Conservation (phyloP, 148 eudicot species). For the Vaccinium darrowii region DNA sequence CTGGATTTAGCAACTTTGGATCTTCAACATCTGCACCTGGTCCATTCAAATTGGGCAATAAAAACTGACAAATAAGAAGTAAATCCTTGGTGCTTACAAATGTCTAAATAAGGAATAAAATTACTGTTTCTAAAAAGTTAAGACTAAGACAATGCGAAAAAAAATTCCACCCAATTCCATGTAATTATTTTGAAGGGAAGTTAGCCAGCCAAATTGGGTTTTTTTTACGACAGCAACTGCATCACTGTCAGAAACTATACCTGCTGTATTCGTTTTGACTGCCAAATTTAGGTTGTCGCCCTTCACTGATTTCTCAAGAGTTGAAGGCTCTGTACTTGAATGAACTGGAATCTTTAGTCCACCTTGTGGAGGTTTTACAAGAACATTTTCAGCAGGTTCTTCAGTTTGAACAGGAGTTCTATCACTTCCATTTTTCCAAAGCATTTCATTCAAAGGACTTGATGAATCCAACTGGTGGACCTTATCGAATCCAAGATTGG, state of each 20-base stretch:
- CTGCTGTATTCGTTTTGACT: background rate
- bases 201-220: background rate
- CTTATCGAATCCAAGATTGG: background rate
- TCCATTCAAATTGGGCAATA: background rate
- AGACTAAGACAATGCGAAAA: background rate
- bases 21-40: constrained; percentile 18
- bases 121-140: background rate
- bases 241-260: background rate
- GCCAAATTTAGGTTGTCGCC: constrained; percentile 3
- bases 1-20: constrained; percentile 5
- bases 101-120: background rate
- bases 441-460: background rate
- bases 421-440: background rate
- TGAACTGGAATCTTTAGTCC: constrained; percentile 26
- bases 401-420: constrained; percentile 11
- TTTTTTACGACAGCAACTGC: background rate
- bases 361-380: constrained; percentile 17
- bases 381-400: constrained; percentile 22
- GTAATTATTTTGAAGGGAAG: background rate
- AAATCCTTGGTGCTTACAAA: background rate
- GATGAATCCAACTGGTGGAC: constrained; percentile 7
- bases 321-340: constrained; percentile 11
- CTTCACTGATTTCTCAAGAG: constrained; percentile 6
- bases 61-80: background rate
- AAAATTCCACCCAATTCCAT: background rate